Percentiles rank a stretch among this genome's conserved stretches.
phyloP scores from a whole-genome alignment of 306 rosid genomes.

The Neltuma alba region DNA sequence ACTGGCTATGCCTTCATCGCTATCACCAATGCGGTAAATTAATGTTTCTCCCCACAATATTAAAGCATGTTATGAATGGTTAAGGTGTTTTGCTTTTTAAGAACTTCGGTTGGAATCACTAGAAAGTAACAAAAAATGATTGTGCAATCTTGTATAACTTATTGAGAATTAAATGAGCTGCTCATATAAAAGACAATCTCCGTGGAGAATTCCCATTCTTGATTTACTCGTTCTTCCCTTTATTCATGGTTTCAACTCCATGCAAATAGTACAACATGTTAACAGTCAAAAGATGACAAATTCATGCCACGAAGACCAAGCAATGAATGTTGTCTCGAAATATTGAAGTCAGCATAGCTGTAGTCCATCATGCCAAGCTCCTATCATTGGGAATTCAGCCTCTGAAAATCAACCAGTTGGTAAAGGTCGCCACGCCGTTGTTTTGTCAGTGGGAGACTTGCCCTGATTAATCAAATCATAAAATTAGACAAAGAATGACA shows the following conservation, averaged over 20 bases:
- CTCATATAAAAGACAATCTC: constrained; percentile 11
- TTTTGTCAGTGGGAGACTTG: constrained; percentile 76
- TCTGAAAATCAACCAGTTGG: constrained; percentile 87
- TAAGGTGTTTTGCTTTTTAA: background rate
- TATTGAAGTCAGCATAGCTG: background rate
- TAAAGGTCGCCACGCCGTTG: constrained; percentile 96
- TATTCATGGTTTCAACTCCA: constrained; percentile 14
- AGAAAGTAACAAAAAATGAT: background rate
- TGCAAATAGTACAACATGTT: constrained; percentile 22
- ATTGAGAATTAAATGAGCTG: background rate
- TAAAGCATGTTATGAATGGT: background rate
- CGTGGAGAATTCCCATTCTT: background rate
- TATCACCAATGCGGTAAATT: background rate
- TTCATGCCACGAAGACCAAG: background rate
- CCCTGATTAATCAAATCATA: constrained; percentile 55
- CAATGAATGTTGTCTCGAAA: constrained; percentile 10
- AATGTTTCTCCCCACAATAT: background rate
- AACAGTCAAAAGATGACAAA: constrained; percentile 13
- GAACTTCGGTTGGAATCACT: background rate
- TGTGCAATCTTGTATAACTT: background rate
- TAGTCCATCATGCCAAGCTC: background rate
- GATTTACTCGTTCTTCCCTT: constrained; percentile 10
- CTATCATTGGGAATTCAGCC: constrained; percentile 66
- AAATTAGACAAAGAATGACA: constrained; percentile 6
- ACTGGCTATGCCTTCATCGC: background rate